Percentiles rank a stretch among this genome's conserved stretches.
Conservation (phyloP, 441 rosid species). For the Aquilaria agallochum region DNA sequence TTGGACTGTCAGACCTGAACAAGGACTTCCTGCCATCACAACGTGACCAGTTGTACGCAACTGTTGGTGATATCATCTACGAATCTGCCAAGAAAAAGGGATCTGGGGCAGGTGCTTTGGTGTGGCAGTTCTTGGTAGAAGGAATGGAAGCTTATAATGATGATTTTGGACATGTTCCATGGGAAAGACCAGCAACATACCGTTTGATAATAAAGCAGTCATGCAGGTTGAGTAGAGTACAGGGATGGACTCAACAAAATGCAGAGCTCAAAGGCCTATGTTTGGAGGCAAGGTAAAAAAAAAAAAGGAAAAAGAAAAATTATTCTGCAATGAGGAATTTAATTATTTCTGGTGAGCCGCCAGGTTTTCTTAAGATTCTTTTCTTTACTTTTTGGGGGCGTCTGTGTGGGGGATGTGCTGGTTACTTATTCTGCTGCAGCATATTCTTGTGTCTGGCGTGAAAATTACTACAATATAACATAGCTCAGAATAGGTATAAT, state of each 20-base stretch:
- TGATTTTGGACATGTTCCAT: constrained; percentile 75
- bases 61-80: constrained; percentile 45
- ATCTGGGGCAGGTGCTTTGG: constrained; percentile 78
- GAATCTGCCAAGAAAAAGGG: constrained; percentile 64
- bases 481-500: too few relatives aligned
- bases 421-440: too few relatives aligned
- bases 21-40: constrained; percentile 59
- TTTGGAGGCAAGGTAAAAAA: constrained; percentile 26
- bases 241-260: constrained; percentile 27
- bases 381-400: too few relatives aligned
- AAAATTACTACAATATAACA: too few relatives aligned
- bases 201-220: constrained; percentile 55
- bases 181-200: constrained; percentile 60
- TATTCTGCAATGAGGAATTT: too few relatives aligned
- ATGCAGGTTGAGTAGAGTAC: constrained; percentile 59
- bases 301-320: too few relatives aligned
- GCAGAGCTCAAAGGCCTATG: constrained; percentile 47
- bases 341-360: too few relatives aligned
- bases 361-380: too few relatives aligned
- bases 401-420: too few relatives aligned
- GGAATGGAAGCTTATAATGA: constrained; percentile 83
- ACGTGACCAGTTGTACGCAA: constrained; percentile 51
- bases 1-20: constrained; percentile 69
- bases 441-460: too few relatives aligned
- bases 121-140: constrained; percentile 75